Conservation (phyloP, 1,284 basidiomycete species). For the Ceratobasidium sp. region DNA sequence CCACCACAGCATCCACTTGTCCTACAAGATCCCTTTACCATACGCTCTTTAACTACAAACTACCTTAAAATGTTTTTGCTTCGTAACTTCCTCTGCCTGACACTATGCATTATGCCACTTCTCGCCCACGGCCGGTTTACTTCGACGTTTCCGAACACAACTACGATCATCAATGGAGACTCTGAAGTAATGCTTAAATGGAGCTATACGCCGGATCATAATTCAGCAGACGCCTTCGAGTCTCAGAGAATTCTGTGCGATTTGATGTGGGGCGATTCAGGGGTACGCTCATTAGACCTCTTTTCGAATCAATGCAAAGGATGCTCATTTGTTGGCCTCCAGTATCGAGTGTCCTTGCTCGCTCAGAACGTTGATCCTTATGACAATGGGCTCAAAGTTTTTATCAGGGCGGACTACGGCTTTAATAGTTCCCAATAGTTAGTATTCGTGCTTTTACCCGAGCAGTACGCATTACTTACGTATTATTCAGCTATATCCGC, state of each 20-base stretch:
- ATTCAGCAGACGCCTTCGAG: neutral
- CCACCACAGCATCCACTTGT: neutral
- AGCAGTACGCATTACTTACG: neutral
- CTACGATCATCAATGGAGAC: slow-evolving; percentile 3
- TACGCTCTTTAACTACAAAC: neutral
- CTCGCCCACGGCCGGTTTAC: slow-evolving; percentile 9
- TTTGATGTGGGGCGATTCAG: slow-evolving; percentile 32
- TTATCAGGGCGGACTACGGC: slow-evolving; percentile 17
- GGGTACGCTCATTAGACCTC: neutral
- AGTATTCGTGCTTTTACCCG: neutral
- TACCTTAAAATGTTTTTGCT: neutral
- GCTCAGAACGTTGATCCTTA: neutral
- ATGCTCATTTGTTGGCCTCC: neutral
- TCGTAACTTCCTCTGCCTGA: neutral
- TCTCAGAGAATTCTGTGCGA: neutral
- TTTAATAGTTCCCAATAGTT: slow-evolving; percentile 26
- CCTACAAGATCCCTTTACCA: neutral
- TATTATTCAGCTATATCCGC: slow-evolving; percentile 1
- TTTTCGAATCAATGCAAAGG: neutral
- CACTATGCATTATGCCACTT: neutral
- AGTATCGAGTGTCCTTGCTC: slow-evolving; percentile 15
- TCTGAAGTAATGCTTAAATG: slow-evolving; percentile 1
- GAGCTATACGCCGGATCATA: neutral
- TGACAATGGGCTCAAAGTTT: slow-evolving; percentile 1
- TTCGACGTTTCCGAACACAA: neutral